Conservation (phyloP, 106 monocot species). For the Cymbidium sinense region DNA sequence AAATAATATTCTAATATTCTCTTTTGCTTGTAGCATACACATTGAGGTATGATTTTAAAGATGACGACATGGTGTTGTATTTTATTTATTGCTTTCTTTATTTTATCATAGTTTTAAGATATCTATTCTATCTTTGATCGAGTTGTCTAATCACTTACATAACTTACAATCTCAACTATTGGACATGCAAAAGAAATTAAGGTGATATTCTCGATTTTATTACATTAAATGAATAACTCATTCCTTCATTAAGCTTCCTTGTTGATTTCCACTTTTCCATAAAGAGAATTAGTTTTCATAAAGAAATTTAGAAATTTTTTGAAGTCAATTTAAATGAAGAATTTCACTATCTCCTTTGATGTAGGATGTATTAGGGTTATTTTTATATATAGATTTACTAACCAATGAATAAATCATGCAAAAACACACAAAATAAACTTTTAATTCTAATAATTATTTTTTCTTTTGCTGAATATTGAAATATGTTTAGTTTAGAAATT, state of each 20-base stretch:
- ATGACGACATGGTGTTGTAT: neutral
- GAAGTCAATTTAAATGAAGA: too few relatives aligned
- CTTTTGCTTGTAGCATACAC: slow-evolving; percentile 42
- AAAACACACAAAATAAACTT: too few relatives aligned
- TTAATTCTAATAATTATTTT: too few relatives aligned
- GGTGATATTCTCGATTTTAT: slow-evolving; percentile 26
- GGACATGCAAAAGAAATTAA: slow-evolving; percentile 55
- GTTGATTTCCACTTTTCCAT: neutral
- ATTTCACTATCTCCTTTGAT: too few relatives aligned
- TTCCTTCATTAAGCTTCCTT: neutral
- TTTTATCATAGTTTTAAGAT: neutral
- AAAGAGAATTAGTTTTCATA: neutral
- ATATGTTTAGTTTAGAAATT: too few relatives aligned
- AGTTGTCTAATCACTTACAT: slow-evolving; percentile 35
- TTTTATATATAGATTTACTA: too few relatives aligned
- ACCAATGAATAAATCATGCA: too few relatives aligned
- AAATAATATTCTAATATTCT: slow-evolving; percentile 7
- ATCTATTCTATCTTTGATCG: slow-evolving; percentile 23
- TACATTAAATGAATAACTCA: too few relatives aligned
- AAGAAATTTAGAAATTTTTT: neutral
- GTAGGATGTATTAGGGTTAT: too few relatives aligned
- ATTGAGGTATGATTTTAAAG: slow-evolving; percentile 52
- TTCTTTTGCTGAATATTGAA: too few relatives aligned
- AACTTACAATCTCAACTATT: slow-evolving; percentile 50
- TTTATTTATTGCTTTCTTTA: neutral